Base-by-base conservation (phyloP, 2,329 filamentous ascomycete species). In the Penicillium fuscoglaucum region DNA sequence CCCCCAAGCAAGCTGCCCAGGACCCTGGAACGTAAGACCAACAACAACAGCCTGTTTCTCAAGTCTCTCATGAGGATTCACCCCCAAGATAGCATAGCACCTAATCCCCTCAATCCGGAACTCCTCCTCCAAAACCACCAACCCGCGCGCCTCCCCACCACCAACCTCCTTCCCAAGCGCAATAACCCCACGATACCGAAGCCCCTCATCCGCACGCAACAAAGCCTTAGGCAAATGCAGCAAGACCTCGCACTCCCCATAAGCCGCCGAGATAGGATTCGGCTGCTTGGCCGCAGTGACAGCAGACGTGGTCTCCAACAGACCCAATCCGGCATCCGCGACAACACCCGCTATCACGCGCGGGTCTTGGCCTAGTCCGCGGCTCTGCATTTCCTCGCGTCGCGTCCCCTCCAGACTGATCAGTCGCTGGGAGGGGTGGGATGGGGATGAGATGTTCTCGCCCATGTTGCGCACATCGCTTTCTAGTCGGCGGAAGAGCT, bases 1-100 rank as follows among this genome's bases (percentile, higher is more conserved):
- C 6, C 66, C 70, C 70, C 70, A 75, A 29, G 66, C 66, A 55
- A 68, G 58, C 57, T 72, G 68, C 19, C 71, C 72, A 19, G 71
- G 68, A 4, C 71, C 73, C 52, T 66, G 65, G 52, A 78, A 76
- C 37, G 65, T 72, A 66, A 76, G 69, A 33, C 75, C 72, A 47
- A 79, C 63, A 59, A 79, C 73, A 9, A 83, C 78, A 28, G 72
- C 74, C 65, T 83, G 81, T 61, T 81, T 81, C 68, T 82, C 78
- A 19, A 79, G 65, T 21, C 81, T 72, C 68, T 83, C 81, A 60
- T 82, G 80, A 2, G 77, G 73, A 58, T 83, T 83, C n/a, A 83
- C 79, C 1, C 81, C 81, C 57, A 83, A 73, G 31, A 83, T 78
- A 64, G 77, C 79, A 47, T 75, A 70, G 61, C 76, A 78, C 26